Evolutionary conservation across 345 rosid genomes (phyloP).

Genomic region (Rhodomyrtus tomentosa): DNA sequence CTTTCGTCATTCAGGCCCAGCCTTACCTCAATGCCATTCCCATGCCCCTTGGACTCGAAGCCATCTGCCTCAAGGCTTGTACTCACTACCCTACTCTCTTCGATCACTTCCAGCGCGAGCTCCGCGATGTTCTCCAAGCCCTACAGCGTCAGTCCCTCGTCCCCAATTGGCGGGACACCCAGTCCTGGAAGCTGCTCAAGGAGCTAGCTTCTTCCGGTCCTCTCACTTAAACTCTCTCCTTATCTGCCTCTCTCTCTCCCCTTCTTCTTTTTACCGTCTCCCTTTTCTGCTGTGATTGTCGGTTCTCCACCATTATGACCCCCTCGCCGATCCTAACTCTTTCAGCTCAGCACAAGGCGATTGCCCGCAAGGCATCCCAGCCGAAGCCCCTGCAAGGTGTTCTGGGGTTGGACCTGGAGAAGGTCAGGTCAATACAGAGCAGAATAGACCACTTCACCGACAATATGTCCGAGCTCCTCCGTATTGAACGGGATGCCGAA

Average conservation of each 20-base stretch:
- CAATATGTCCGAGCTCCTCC: constrained; percentile 75
- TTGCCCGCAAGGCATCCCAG: constrained; percentile 58
- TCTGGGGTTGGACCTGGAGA: constrained; percentile 68
- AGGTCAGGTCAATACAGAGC: constrained; percentile 61
- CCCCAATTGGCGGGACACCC: constrained; percentile 54
- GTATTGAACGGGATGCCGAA: constrained; percentile 83
- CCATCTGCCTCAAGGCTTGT: constrained; percentile 73
- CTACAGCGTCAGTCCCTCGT: constrained; percentile 33
- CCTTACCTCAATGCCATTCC: constrained; percentile 77
- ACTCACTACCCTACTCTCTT: constrained; percentile 86
- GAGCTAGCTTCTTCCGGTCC: constrained; percentile 87
- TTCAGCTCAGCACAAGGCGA: constrained; percentile 84
- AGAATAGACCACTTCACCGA: constrained; percentile 63
- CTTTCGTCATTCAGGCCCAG: constrained; percentile 85
- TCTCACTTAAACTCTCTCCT: not conserved
- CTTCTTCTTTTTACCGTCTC: not conserved
- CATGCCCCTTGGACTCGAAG: constrained; percentile 76
- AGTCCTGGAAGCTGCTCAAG: constrained; percentile 88
- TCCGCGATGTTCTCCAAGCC: constrained; percentile 68
- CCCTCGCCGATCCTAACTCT: not conserved
- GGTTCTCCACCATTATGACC: not conserved
- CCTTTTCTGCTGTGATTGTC: not conserved
- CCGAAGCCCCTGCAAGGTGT: constrained; percentile 68
- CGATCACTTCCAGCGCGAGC: constrained; percentile 90
- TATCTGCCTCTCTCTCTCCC: not conserved